phyloP scores from a whole-genome alignment of 139 green algal genomes.

The Coelastrella sp. region DNA sequence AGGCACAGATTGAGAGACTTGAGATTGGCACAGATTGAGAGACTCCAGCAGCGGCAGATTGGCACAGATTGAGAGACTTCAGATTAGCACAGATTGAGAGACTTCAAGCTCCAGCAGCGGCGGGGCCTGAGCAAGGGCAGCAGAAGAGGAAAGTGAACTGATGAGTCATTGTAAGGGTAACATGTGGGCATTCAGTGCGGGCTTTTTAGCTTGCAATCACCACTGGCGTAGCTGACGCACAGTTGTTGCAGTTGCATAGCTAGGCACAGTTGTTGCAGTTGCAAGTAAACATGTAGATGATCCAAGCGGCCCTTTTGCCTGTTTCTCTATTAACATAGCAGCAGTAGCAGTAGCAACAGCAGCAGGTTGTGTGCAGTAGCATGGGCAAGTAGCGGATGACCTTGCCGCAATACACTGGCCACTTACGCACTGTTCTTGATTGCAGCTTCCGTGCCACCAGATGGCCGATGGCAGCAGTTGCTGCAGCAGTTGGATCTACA shows the following conservation, averaged over 20 bases:
- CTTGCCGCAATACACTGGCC: background rate
- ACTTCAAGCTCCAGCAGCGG: background rate
- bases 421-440: background rate
- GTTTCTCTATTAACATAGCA: background rate
- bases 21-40: too few relatives aligned
- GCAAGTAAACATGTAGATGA: background rate
- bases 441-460: background rate
- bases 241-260: background rate
- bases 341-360: background rate
- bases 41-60: too few relatives aligned
- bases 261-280: background rate
- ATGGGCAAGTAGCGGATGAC: background rate
- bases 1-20: too few relatives aligned
- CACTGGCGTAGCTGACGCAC: background rate
- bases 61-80: too few relatives aligned
- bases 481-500: background rate
- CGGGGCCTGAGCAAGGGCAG: background rate
- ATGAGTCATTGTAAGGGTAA: background rate
- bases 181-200: background rate
- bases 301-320: background rate
- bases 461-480: background rate
- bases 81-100: background rate
- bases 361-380: background rate
- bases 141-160: background rate
- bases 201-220: background rate